Evolutionary conservation across 139 green algal genomes (phyloP), one percentile per base, ranked within the genome.

Genomic region (Micractinium sp.): DNA sequence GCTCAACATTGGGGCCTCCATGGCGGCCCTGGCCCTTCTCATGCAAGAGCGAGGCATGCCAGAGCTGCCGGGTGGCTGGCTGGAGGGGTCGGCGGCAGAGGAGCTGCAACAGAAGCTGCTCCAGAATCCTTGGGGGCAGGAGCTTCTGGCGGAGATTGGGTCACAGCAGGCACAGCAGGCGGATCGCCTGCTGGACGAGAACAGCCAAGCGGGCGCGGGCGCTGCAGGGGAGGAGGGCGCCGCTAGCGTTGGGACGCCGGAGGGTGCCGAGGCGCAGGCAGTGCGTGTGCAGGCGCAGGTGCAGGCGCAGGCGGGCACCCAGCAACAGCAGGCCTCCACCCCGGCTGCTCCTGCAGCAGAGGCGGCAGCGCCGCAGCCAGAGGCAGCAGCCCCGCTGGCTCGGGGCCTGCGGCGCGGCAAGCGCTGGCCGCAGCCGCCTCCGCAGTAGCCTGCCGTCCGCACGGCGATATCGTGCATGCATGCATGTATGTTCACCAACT

Each of bases 1-100:
- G 18, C 83, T 87, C 14, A 87, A 87, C 31, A 38, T 87, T 14
- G 83, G 83, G 18, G 31, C 83, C 5, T 67, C 83, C 38, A 87
- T 87, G 83, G 63, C 22, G 38, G 83, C 83, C 29, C 83, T 87
- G 38, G 73, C 35, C 29, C 38, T 87, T 13, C 29, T 87, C 1
- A 41, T 87, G 66, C 71, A 87, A 13, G 66, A 87, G 35, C 66
- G 39, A 9, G 83, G 83, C 25, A 25, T 33, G 27, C 36, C 38
- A 14, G 38, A 41, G 41, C 38, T 87, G 23, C 83, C 83, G 0
- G 83, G 83, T 29, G 7, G 33, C 35, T 33, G 38, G 7, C 27
- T 63, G 18, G 67, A 63, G 22, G 41, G 27, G 9, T 47, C 38
- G n/a, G 39, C n/a, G 0, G 83, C 31, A 14, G 67, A 39, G 66